These are phyloP conservation scores for Ogataea angusta DNA, from an alignment of 805 yeast genomes.

Conservation along the genomic window DNA sequence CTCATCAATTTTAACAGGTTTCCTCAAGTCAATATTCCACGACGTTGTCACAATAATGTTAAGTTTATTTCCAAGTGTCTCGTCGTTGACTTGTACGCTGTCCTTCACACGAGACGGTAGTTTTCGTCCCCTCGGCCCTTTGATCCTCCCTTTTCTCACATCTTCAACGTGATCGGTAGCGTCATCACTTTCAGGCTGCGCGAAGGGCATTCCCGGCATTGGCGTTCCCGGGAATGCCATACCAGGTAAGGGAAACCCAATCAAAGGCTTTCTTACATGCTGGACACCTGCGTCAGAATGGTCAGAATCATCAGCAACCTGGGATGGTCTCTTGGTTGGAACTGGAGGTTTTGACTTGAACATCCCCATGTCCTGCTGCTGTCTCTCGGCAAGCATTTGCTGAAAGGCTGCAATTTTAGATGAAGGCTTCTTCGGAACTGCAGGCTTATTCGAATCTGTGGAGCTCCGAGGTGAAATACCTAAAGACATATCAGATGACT, in stretches of 20 bases:
- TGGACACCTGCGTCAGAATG: conserved; percentile 1
- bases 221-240: conserved; percentile 52
- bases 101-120: conserved; percentile 56
- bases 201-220: neutral
- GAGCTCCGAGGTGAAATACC: too few relatives aligned
- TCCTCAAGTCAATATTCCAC: conserved; percentile 35
- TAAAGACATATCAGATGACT: neutral
- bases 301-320: neutral
- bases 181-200: conserved; percentile 1
- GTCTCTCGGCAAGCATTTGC: conserved; percentile 61
- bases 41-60: conserved; percentile 32
- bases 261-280: conserved; percentile 47
- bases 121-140: conserved; percentile 72
- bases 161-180: conserved; percentile 28
- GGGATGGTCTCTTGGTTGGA: conserved; percentile 23
- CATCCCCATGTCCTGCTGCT: conserved; percentile 34
- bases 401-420: conserved; percentile 80
- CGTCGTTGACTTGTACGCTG: conserved; percentile 36
- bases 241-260: conserved; percentile 50
- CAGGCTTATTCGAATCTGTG: conserved; percentile 33
- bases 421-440: conserved; percentile 74
- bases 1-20: neutral
- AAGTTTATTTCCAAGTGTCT: conserved; percentile 32
- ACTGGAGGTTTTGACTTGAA: conserved; percentile 22
- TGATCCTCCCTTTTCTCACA: conserved; percentile 51